Conservation (phyloP, 129 eudicot species). For the Erigeron canadensis region DNA sequence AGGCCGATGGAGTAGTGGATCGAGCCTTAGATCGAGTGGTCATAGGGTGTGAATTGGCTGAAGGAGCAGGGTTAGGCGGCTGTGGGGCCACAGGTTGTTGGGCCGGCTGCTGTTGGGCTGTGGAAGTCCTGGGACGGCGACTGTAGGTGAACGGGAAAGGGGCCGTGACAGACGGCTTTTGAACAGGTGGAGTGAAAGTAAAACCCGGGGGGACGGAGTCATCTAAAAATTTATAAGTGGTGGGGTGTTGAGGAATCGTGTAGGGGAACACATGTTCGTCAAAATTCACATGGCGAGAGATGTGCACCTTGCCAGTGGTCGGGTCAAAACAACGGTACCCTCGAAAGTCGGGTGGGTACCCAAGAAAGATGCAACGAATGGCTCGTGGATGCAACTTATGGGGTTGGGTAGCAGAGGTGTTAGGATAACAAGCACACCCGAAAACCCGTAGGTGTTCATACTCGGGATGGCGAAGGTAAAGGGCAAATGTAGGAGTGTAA, state of each 20-base stretch:
- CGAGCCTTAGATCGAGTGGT: not conserved
- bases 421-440: too few relatives aligned
- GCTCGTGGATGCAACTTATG: not conserved
- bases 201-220: not conserved
- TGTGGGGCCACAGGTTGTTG: not conserved
- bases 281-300: conserved; percentile 7
- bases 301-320: not conserved
- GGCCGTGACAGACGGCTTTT: not conserved
- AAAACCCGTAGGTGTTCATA: too few relatives aligned
- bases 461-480: too few relatives aligned
- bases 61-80: not conserved
- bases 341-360: not conserved
- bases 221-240: not conserved
- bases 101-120: not conserved
- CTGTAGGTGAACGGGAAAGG: not conserved
- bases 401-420: not conserved
- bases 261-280: not conserved
- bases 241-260: not conserved
- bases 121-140: not conserved
- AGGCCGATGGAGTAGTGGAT: not conserved
- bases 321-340: not conserved
- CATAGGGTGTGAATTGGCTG: not conserved
- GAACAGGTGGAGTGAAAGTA: too few relatives aligned
- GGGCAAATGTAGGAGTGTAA: too few relatives aligned
- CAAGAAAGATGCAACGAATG: not conserved